Percentiles rank a stretch among this genome's conserved stretches.
Evolutionary conservation across 768 basidiomycete species (phyloP).

Genomic region (Clathrus columnatus): DNA sequence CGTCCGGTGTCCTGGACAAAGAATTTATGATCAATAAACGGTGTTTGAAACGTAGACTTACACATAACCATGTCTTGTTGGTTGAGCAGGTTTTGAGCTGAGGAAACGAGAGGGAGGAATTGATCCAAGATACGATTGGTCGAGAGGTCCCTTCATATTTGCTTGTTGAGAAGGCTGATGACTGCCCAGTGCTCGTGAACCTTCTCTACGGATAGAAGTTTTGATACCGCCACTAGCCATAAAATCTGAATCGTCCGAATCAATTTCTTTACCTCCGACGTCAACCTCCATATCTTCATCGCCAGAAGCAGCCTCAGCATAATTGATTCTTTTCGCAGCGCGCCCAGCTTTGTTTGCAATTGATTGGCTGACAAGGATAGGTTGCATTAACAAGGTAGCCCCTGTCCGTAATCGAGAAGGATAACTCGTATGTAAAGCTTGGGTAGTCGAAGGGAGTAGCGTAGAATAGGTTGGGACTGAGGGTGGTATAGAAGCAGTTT

Average conservation of each 20-base stretch:
- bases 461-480: conserved; percentile 31
- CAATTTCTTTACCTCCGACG: conserved; percentile 56
- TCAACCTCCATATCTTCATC: conserved; percentile 61
- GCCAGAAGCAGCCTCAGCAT: conserved; percentile 76
- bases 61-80: conserved; percentile 66
- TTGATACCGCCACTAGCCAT: conserved; percentile 54
- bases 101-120: conserved; percentile 77
- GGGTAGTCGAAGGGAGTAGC: conserved; percentile 46
- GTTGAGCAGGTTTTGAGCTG: conserved; percentile 43
- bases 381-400: conserved; percentile 83
- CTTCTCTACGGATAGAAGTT: conserved; percentile 42
- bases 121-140: conserved; percentile 85
- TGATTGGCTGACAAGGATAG: conserved; percentile 41
- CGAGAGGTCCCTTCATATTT: conserved; percentile 45
- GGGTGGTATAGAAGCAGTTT: conserved; percentile 27
- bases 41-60: conserved; percentile 34
- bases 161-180: conserved; percentile 21
- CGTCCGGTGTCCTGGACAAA: conserved; percentile 43
- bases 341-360: conserved; percentile 29
- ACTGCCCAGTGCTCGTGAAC: conserved; percentile 26
- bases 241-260: conserved; percentile 81
- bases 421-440: conserved; percentile 77
- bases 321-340: conserved; percentile 70
- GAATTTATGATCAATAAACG: not conserved
- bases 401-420: conserved; percentile 88